Evolutionary conservation across 2,329 filamentous ascomycete species (phyloP), one percentile per base, ranked within the genome.

Genomic region (Davidsoniella australis): DNA sequence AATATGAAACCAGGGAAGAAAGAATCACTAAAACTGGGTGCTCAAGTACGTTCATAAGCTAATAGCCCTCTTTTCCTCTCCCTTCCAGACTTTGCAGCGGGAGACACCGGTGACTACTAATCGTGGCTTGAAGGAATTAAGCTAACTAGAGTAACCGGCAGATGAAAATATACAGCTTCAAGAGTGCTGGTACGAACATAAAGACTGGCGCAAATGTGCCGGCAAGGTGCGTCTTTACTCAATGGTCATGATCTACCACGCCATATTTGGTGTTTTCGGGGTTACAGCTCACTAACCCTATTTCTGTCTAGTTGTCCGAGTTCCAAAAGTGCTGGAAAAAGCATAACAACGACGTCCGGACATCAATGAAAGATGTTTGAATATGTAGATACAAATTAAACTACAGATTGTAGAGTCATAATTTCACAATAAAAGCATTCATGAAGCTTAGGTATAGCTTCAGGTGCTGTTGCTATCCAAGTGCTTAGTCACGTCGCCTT

Each of bases 21-120:
- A 76, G 91, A 61, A 96, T 96, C 64, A 94, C 86, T 69, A 94
- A 86, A 69, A 96, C 89, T 2, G 91, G 89, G 52, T 96, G 89
- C 61, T 77, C 87, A 65, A 80, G 89, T 94, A 67, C 61, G 68
- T 51, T 24, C 37, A 17, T 14, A 48, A 40, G 7, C 9, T n/a
- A 37, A 9, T 38, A 33, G n/a, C 40, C 54, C 24, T 12, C 17
- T 46, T 41, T 24, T 8, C 16, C 8, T 26, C 26, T 17, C 17
- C n/a, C 33, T 39, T 24, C 6, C 20, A n/a, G 14, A 38, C 9
- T 43, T 40, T n/a, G 10, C 9, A 37, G 17, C 26, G 12, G 33
- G 24, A 33, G 26, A 14, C 18, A 8, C 18, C 18, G 18, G 18
- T 18, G 18, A 3, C 18, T 18, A 18, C 18, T 12, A 48, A 41